Evolutionary conservation across 768 basidiomycete species (phyloP).

Genomic region (Suillus sp.): DNA sequence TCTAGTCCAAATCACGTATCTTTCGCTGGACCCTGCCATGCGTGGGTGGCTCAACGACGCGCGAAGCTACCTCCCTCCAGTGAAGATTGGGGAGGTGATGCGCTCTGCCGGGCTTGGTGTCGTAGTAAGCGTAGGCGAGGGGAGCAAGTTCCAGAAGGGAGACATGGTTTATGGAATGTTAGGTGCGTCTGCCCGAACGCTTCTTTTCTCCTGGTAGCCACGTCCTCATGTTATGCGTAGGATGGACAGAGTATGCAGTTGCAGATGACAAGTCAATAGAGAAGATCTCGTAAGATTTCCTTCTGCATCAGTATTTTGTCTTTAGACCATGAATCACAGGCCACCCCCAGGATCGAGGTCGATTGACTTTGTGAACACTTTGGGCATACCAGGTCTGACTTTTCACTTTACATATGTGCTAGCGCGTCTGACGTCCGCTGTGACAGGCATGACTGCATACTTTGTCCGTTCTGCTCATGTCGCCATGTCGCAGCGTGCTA

Average conservation of each 20-base stretch:
- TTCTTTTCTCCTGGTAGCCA: background rate
- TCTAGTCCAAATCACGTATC: constrained; percentile 76
- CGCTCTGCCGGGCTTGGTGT: constrained; percentile 67
- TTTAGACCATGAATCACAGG: constrained; percentile 34
- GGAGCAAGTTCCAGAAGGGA: constrained; percentile 59
- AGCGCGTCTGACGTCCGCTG: background rate
- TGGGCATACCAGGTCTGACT: constrained; percentile 72
- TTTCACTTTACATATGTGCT: background rate
- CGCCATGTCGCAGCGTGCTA: constrained; percentile 12
- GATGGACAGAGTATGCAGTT: constrained; percentile 78
- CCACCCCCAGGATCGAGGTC: constrained; percentile 58
- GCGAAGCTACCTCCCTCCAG: constrained; percentile 72
- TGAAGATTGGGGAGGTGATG: constrained; percentile 80
- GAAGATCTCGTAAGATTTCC: constrained; percentile 55
- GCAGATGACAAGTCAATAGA: constrained; percentile 52
- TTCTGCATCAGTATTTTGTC: background rate
- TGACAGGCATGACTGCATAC: constrained; percentile 81
- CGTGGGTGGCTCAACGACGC: constrained; percentile 75
- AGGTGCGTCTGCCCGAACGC: constrained; percentile 45
- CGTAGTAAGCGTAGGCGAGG: constrained; percentile 59
- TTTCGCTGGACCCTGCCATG: constrained; percentile 89
- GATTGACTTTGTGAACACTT: constrained; percentile 79
- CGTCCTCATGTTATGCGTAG: constrained; percentile 35
- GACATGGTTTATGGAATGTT: constrained; percentile 65
- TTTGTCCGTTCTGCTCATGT: constrained; percentile 53